Evolutionary conservation across 352 stramenopile species (phyloP).

Genomic region (Phytophthora ramorum): DNA sequence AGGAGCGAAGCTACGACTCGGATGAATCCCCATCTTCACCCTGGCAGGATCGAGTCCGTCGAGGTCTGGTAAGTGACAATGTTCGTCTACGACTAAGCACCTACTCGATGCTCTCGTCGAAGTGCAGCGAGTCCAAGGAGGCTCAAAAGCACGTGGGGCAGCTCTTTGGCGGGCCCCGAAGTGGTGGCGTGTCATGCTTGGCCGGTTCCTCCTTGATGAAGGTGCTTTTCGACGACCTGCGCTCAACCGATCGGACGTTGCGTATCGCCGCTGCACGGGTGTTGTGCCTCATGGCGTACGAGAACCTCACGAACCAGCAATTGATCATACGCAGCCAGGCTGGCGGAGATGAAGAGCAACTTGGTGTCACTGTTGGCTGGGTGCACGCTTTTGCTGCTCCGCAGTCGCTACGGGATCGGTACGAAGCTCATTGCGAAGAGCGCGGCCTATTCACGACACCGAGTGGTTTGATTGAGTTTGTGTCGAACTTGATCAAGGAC

Average conservation of each 20-base stretch:
- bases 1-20: conserved; percentile 6
- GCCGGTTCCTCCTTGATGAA: conserved; percentile 10
- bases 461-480: conserved; percentile 29
- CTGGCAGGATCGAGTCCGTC: conserved; percentile 26
- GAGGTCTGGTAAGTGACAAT: conserved; percentile 35
- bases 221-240: conserved; percentile 43
- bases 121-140: conserved; percentile 50
- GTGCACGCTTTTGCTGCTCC: conserved; percentile 61
- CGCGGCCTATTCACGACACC: conserved; percentile 10
- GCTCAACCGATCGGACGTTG: conserved; percentile 47
- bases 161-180: conserved; percentile 39
- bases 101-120: conserved; percentile 38
- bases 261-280: conserved; percentile 52
- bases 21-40: not conserved
- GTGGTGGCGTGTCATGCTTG: conserved; percentile 2
- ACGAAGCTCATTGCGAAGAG: conserved; percentile 28
- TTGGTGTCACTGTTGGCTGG: conserved; percentile 60
- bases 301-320: conserved; percentile 49
- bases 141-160: conserved; percentile 49
- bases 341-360: conserved; percentile 15
- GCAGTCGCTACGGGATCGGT: conserved; percentile 31
- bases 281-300: conserved; percentile 58
- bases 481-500: conserved; percentile 38
- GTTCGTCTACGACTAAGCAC: conserved; percentile 38
- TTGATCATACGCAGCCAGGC: conserved; percentile 19